Evolutionary conservation across 1,284 basidiomycete genomes (phyloP).

Genomic region (Nidula niveotomentosa): DNA sequence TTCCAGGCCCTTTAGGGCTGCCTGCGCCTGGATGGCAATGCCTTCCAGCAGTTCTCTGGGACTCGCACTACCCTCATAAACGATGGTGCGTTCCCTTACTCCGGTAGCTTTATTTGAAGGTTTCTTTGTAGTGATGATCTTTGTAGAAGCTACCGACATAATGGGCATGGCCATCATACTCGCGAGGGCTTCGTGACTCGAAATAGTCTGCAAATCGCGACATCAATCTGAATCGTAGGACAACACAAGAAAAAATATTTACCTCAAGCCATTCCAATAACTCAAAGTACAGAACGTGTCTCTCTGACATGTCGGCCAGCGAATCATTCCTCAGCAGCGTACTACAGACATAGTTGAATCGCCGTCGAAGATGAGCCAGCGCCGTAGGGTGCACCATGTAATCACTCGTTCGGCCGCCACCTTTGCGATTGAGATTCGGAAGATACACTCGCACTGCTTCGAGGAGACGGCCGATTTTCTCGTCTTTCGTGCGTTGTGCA

Average conservation of each 20-base stretch:
- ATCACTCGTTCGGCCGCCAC: conserved; percentile 78
- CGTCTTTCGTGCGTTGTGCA: conserved; percentile 71
- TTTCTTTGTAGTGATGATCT: conserved; percentile 56
- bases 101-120: conserved; percentile 37
- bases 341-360: conserved; percentile 86
- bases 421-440: conserved; percentile 71
- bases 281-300: conserved; percentile 84
- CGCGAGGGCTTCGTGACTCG: conserved; percentile 86
- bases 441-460: conserved; percentile 74
- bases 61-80: conserved; percentile 87
- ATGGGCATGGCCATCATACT: conserved; percentile 97
- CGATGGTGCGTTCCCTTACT: conserved; percentile 72
- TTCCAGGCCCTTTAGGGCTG: conserved; percentile 83
- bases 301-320: conserved; percentile 88
- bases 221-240: neutral
- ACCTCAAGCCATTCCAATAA: conserved; percentile 91
- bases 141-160: conserved; percentile 78
- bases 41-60: conserved; percentile 89
- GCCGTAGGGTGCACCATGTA: conserved; percentile 88
- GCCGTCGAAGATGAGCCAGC: conserved; percentile 83
- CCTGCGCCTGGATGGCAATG: conserved; percentile 86
- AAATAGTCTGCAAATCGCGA: conserved; percentile 63
- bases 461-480: conserved; percentile 67
- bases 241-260: conserved; percentile 13
- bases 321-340: conserved; percentile 88